Evolutionary conservation across 192 early-diverging fungal genomes (phyloP), one percentile per base, ranked within the genome.

Genomic region (Umbelopsis sp.): DNA sequence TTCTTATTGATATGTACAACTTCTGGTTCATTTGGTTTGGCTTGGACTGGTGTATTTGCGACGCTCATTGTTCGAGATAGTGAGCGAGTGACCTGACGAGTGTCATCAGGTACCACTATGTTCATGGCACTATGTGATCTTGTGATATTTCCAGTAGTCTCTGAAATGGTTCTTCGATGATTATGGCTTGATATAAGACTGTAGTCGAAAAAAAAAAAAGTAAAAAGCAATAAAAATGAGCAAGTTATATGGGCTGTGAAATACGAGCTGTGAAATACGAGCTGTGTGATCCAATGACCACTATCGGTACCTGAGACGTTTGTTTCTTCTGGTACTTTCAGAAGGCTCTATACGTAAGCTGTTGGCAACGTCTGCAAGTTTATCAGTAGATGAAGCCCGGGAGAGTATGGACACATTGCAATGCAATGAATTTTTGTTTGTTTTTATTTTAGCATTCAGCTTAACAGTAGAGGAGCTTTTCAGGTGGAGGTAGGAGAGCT

Each of bases 351-450:
- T 17, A 4, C 29, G 56, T 22, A 62, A 29, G 26, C 26, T 62
- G 17, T 12, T 12, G 11, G 29, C 56, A 3, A 34, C 31, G 11
- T 34, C 56, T 4, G 56, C 26, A 12, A 62, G 26, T 20, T n/a
- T 62, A 12, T 62, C 56, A 6, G 56, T 62, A 20, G 56, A 62
- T 12, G 56, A 62, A 34, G 56, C 56, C 31, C 56, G 56, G 31
- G 56, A 62, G 10, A 62, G 12, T 26, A 62, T 62, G 0, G 56
- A 62, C 14, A 31, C 56, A n/a, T 62, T 5, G 4, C 16, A 11
- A 16, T 62, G 26, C 10, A 11, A 17, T 32, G 14, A 32, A 62
- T 29, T n/a, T 5, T 36, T 5, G 56, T 34, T 14, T 20, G 54
- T 9, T 17, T 8, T 4, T 29, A 34, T 17, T n/a, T n/a, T 62